Conservation (phyloP, 2,329 filamentous ascomycete genomes). For the Sclerotiophoma versabilis region DNA sequence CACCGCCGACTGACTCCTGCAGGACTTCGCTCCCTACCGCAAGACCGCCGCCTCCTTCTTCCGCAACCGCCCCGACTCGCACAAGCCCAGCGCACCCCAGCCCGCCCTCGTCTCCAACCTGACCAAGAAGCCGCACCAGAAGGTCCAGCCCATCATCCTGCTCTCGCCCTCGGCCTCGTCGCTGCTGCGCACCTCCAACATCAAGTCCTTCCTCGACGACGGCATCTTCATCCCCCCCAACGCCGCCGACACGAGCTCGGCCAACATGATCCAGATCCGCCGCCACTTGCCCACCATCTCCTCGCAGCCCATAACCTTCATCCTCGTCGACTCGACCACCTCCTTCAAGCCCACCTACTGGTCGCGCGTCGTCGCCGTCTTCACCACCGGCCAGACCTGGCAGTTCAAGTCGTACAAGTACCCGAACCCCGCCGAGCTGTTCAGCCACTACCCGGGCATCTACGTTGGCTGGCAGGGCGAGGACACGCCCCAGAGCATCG, state of each 20-base stretch:
- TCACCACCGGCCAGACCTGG: conserved; percentile 97
- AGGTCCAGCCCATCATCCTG: conserved; percentile 84
- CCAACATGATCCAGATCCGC: conserved; percentile 83
- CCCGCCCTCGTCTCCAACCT: conserved; percentile 50
- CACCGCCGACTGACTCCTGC: conserved; percentile 24
- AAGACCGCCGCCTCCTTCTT: conserved; percentile 84
- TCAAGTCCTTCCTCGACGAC: conserved; percentile 89
- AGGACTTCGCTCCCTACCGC: conserved; percentile 95
- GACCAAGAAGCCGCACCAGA: conserved; percentile 51
- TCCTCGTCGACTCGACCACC: conserved; percentile 90
- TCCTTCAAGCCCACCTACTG: conserved; percentile 99
- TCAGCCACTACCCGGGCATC: conserved; percentile 84
- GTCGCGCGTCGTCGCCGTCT: conserved; percentile 92
- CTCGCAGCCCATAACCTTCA: conserved; percentile 82
- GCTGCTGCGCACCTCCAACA: conserved; percentile 92
- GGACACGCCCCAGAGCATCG: conserved; percentile 76
- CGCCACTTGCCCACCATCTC: conserved; percentile 75
- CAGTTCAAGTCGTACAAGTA: conserved; percentile 99
- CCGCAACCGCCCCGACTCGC: conserved; percentile 56
- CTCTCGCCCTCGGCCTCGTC: conserved; percentile 95
- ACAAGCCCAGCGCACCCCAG: conserved; percentile 43
- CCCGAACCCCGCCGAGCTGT: conserved; percentile 86
- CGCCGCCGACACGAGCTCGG: conserved; percentile 64
- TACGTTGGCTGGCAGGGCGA: conserved; percentile 94
- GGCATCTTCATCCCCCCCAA: conserved; percentile 83